A percentile compares a stretch with the other conserved stretches of the same genome.
These are phyloP conservation scores for Phoma sp. DNA, from an alignment of 2,329 filamentous ascomycete species.

Conservation along the genomic window DNA sequence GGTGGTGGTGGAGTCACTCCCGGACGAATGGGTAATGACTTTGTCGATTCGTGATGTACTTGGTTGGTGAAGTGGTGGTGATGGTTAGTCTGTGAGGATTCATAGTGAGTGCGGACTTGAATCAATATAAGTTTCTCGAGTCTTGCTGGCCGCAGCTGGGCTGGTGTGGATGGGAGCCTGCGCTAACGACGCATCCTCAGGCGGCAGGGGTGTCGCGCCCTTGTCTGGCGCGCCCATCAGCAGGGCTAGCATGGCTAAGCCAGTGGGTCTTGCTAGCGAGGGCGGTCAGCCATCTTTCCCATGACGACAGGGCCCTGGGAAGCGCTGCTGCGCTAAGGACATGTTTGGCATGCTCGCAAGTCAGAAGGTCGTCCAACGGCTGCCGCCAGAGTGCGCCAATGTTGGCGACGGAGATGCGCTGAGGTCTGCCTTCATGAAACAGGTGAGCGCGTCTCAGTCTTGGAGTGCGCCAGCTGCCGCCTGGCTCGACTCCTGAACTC, in stretches of 20 bases:
- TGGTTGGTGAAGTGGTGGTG: constrained; percentile 9
- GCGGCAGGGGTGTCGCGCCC: constrained; percentile 17
- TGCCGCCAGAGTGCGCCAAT: constrained; percentile 19
- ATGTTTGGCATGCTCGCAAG: constrained; percentile 26
- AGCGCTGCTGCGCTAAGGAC: constrained; percentile 17
- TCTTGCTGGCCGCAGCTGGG: constrained; percentile 28
- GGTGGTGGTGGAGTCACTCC: constrained; percentile 38
- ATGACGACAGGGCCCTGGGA: constrained; percentile 38
- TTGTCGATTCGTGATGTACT: background rate
- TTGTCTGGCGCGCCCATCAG: constrained; percentile 19
- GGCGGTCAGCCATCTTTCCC: constrained; percentile 36
- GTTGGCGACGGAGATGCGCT: constrained; percentile 24
- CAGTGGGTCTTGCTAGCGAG: constrained; percentile 29
- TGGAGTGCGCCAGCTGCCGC: constrained; percentile 35
- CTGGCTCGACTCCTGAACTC: constrained; percentile 26
- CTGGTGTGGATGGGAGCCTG: constrained; percentile 35
- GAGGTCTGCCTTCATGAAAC: constrained; percentile 16
- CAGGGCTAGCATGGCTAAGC: constrained; percentile 27
- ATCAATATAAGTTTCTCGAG: constrained; percentile 43
- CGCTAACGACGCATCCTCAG: constrained; percentile 21
- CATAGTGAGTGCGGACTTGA: constrained; percentile 34
- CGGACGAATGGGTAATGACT: constrained; percentile 23
- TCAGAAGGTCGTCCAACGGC: constrained; percentile 32
- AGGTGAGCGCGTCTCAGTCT: constrained; percentile 9
- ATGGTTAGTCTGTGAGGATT: constrained; percentile 18